Percentiles rank a stretch among this genome's conserved stretches.
Evolutionary conservation across 1,139 yeast genomes (phyloP).

Genomic region (Spathaspora jeffriesii): DNA sequence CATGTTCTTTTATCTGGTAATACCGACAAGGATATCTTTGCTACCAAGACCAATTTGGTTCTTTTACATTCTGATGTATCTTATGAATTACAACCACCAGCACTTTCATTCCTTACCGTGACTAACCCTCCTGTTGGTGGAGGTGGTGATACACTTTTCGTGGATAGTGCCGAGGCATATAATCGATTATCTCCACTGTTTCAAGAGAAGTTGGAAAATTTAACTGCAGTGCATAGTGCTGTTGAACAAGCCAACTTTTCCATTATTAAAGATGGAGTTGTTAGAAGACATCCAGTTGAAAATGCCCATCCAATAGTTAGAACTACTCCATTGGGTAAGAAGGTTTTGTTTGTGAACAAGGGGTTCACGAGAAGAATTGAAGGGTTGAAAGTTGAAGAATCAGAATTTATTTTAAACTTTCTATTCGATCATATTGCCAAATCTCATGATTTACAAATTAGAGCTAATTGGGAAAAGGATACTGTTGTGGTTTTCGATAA

Average conservation of each 20-base stretch:
- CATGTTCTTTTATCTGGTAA: constrained; percentile 60
- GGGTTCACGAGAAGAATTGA: constrained; percentile 63
- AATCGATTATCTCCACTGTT: constrained; percentile 65
- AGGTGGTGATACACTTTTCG: constrained; percentile 78
- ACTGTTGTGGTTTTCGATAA: constrained; percentile 77
- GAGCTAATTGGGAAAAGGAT: constrained; percentile 42
- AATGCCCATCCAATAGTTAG: constrained; percentile 68
- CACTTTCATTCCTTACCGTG: constrained; percentile 61
- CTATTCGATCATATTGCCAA: constrained; percentile 50
- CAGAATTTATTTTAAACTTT: constrained; percentile 54
- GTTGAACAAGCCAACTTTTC: constrained; percentile 66
- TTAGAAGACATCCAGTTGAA: constrained; percentile 61
- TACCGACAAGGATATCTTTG: constrained; percentile 30
- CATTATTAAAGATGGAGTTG: constrained; percentile 54
- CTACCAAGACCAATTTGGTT: constrained; percentile 32
- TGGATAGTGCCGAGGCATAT: constrained; percentile 66
- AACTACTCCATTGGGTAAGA: constrained; percentile 67
- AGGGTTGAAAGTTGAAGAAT: constrained; percentile 67
- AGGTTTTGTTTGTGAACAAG: constrained; percentile 58
- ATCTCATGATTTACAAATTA: constrained; percentile 39
- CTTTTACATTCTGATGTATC: constrained; percentile 72
- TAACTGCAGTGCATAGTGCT: constrained; percentile 68
- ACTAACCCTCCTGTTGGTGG: constrained; percentile 65
- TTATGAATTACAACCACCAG: constrained; percentile 72
- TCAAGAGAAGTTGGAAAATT: constrained; percentile 53